Conservation (phyloP, 192 early-diverging fungal species). For the Coemansia sp. region DNA sequence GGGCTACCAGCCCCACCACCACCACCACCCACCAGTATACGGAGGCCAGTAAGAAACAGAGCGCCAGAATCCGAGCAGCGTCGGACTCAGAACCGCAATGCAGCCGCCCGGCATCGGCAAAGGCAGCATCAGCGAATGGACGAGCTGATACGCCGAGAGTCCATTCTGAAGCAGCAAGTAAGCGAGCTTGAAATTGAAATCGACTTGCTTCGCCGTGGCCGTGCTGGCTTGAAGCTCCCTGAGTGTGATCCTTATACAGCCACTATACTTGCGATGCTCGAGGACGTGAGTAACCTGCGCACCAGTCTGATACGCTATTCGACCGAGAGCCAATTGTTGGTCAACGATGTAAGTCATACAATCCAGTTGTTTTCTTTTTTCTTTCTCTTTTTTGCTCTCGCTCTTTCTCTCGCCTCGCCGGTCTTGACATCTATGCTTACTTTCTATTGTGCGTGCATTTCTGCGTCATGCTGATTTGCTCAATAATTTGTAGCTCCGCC, state of each 20-base stretch:
- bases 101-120: conserved; percentile 43
- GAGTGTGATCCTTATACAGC: conserved; percentile 29
- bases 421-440: neutral
- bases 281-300: conserved; percentile 18
- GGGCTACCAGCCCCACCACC: neutral
- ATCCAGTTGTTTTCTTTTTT: neutral
- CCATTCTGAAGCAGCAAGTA: conserved; percentile 36
- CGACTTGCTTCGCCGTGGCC: conserved; percentile 6
- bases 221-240: conserved; percentile 18
- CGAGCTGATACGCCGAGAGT: conserved; percentile 23
- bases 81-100: conserved; percentile 45
- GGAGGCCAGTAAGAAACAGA: neutral
- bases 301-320: conserved; percentile 12
- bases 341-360: conserved; percentile 9
- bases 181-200: conserved; percentile 39
- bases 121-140: conserved; percentile 39
- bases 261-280: conserved; percentile 22
- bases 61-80: conserved; percentile 14
- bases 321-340: conserved; percentile 12
- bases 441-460: neutral
- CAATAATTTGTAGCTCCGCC: conserved; percentile 14
- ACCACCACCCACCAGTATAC: neutral
- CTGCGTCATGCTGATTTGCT: neutral
- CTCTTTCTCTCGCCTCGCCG: neutral
- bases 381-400: neutral